phyloP scores from a whole-genome alignment of 148 eudicot genomes.

The Rheum nobile region DNA sequence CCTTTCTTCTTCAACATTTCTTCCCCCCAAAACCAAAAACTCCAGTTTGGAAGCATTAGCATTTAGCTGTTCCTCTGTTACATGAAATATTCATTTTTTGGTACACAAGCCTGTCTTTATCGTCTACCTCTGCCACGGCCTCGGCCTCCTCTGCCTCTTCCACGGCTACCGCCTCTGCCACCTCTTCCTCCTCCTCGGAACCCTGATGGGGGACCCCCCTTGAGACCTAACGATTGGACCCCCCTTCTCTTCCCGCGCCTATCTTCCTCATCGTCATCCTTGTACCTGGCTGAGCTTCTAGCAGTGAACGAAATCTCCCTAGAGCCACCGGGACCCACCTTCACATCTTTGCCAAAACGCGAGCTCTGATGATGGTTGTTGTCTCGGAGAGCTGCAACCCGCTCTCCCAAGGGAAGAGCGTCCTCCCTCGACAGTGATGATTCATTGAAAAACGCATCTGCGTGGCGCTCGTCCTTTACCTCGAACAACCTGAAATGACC shows the following conservation, averaged over 20 bases:
- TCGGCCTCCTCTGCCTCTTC: constrained; percentile 25
- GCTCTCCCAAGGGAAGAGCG: constrained; percentile 67
- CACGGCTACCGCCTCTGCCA: constrained; percentile 27
- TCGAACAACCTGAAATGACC: constrained; percentile 46
- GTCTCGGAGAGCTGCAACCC: constrained; percentile 42
- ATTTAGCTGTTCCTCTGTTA: no score
- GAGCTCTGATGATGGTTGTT: constrained; percentile 13
- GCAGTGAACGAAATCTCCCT: constrained; percentile 74
- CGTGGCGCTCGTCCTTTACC: constrained; percentile 89
- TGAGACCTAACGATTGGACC: constrained; percentile 59
- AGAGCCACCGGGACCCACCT: constrained; percentile 78
- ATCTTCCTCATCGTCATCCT: constrained; percentile 65
- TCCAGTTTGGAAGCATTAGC: no score
- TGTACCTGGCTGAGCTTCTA: constrained; percentile 44
- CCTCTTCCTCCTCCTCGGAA: constrained; percentile 46
- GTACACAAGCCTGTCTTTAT: no score
- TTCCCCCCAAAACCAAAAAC: no score
- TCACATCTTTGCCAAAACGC: constrained; percentile 27
- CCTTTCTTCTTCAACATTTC: background rate
- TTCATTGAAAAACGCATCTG: constrained; percentile 59
- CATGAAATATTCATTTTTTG: no score
- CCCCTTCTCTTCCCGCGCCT: constrained; percentile 56
- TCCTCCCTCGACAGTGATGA: constrained; percentile 70
- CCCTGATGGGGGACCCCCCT: constrained; percentile 34
- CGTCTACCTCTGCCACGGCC: constrained; percentile 29